Base-by-base conservation (phyloP, 768 basidiomycete species). In the Kwoniella bestiolae region DNA sequence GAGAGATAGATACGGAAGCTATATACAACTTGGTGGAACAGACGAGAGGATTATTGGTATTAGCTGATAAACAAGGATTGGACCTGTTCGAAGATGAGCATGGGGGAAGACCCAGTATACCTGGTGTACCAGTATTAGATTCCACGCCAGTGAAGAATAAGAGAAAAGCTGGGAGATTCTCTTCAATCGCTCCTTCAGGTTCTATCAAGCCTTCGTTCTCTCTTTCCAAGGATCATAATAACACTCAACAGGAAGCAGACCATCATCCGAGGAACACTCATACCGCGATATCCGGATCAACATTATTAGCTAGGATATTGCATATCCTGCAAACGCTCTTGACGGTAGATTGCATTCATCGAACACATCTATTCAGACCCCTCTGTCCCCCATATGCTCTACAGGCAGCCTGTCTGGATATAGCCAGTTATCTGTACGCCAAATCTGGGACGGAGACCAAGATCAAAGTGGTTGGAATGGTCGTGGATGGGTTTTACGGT, bases 401-500 rank as follows among this genome's bases (percentile, higher is more conserved):
- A n/a, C 91, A 92, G 71, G 85, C 87, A 0, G 78, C 89, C 29
- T 85, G 85, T 3, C 81, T 94, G 32, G 90, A 91, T 78, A 85
- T 92, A 23, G 89, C 89, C 3, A 86, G 86, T 64, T 85, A 87
- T 68, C 84, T 94, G 26, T 80, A 87, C 25, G 83, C 87, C 63
- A 82, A 83, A 5, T 82, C 84, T 62, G 84, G 86, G 55, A 83
- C 86, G 3, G 80, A 83, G 44, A 81, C 87, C 23, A 80, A 87
- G 49, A 86, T 87, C 5, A 84, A 85, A 47, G 85, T 92, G 57
- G 87, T 86, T 0, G 85, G 88, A 59, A 87, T 88, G 16, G 80
- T 91, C 59, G 85, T 92, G n/a, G 90, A 89, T 5, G 89, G 89
- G 0, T 89, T 93, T 68, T 83, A 84, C 32, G 87, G 89, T 26